Evolutionary conservation across 495 filamentous ascomycete genomes (phyloP).

Genomic region (Hyaloscypha variabilis): DNA sequence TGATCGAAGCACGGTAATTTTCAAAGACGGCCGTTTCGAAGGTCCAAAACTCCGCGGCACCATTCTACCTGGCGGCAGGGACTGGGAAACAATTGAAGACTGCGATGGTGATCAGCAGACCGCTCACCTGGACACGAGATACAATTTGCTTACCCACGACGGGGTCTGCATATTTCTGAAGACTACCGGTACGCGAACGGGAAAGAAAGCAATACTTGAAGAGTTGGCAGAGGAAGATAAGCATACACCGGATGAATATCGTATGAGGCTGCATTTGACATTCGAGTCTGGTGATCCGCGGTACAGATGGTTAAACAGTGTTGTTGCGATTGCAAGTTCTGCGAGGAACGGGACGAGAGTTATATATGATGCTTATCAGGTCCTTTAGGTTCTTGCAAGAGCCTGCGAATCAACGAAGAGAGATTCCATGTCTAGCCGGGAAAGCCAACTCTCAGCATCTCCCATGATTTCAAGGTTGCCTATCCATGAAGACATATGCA

Average conservation of each 20-base stretch:
- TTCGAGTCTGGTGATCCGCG: not conserved
- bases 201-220: conserved; percentile 10
- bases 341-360: conserved; percentile 10
- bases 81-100: not conserved
- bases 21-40: conserved; percentile 17
- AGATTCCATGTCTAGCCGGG: no score
- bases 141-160: not conserved
- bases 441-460: no score
- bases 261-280: conserved; percentile 9
- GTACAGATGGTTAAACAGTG: conserved; percentile 14
- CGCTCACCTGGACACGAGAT: not conserved
- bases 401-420: no score
- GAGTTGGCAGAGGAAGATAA: conserved; percentile 9
- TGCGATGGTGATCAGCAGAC: not conserved
- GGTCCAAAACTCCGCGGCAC: conserved; percentile 1
- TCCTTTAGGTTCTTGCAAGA: not conserved
- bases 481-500: not conserved
- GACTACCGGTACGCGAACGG: conserved; percentile 5
- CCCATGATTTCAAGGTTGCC: no score
- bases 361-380: conserved; percentile 16
- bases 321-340: conserved; percentile 11
- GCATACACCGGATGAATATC: conserved; percentile 9
- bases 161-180: conserved; percentile 2
- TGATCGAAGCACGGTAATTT: conserved; percentile 13
- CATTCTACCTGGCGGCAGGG: not conserved